Evolutionary conservation across 148 eudicot genomes (phyloP).

Genomic region (Cornus florida): DNA sequence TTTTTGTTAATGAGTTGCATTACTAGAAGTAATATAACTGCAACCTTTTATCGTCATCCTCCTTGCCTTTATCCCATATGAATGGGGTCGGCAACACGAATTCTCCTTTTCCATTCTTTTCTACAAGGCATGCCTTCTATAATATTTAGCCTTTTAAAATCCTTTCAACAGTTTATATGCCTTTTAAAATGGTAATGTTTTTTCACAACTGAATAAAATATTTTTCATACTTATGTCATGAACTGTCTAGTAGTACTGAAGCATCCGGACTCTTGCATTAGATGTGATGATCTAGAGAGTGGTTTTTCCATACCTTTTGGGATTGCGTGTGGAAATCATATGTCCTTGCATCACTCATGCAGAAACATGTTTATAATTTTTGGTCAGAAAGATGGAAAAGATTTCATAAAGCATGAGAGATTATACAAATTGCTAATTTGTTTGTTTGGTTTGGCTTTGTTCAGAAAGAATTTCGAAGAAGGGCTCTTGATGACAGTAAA

Average conservation of each 20-base stretch:
- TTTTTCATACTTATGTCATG: background rate
- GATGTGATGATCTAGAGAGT: background rate
- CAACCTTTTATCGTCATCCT: too few relatives aligned
- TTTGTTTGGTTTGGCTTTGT: conserved; percentile 4
- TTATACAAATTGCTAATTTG: background rate
- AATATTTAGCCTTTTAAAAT: too few relatives aligned
- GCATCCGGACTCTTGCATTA: background rate
- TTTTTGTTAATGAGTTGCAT: too few relatives aligned
- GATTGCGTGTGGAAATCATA: too few relatives aligned
- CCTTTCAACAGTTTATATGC: too few relatives aligned
- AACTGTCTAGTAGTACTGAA: background rate
- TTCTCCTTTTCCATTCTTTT: too few relatives aligned
- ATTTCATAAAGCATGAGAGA: background rate
- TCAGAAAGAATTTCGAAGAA: conserved; percentile 15
- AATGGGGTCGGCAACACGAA: too few relatives aligned
- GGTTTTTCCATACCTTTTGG: background rate
- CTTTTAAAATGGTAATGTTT: background rate
- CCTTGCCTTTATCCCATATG: too few relatives aligned
- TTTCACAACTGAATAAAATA: background rate
- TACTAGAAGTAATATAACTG: too few relatives aligned
- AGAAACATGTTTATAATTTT: background rate
- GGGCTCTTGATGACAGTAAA: conserved; percentile 11
- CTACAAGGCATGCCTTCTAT: too few relatives aligned
- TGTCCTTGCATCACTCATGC: background rate
- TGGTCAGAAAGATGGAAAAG: background rate